Evolutionary conservation across 2,329 filamentous ascomycete genomes (phyloP).

Genomic region (Cadophora sp.): DNA sequence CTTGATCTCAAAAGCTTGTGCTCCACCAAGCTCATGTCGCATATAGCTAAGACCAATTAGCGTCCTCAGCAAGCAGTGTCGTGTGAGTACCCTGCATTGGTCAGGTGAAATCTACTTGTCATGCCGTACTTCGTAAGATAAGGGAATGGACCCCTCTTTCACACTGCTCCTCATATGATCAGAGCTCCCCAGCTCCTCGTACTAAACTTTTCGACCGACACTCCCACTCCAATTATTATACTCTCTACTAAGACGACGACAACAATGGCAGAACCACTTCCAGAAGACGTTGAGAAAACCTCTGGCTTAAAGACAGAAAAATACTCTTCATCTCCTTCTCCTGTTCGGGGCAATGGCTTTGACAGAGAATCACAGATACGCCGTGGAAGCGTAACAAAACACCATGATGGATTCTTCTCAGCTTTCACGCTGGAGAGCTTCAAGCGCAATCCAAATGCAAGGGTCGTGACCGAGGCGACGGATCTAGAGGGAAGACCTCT

Average conservation of each 20-base stretch:
- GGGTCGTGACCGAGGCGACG: constrained; percentile 21
- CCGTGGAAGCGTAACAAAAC: constrained; percentile 17
- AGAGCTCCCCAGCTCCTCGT: neutral
- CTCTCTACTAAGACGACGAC: neutral
- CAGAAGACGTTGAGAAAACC: constrained; percentile 19
- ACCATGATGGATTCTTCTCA: constrained; percentile 23
- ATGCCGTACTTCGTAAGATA: neutral
- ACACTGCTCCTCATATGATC: neutral
- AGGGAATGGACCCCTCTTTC: neutral
- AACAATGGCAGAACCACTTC: constrained; percentile 14
- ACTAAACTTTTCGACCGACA: neutral
- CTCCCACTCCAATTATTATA: no score
- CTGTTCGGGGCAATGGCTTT: neutral
- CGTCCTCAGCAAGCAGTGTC: constrained; percentile 2
- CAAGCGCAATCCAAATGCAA: constrained; percentile 25
- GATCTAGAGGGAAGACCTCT: constrained; percentile 22
- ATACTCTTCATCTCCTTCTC: constrained; percentile 8
- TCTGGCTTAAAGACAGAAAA: constrained; percentile 16
- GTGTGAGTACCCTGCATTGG: neutral
- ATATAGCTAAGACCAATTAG: constrained; percentile 13
- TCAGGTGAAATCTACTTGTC: neutral
- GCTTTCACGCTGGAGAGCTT: constrained; percentile 20
- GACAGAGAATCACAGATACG: constrained; percentile 16
- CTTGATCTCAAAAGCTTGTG: constrained; percentile 3
- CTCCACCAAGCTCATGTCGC: constrained; percentile 4